A percentile compares a stretch with the other conserved stretches of the same genome.
Evolutionary conservation across 1,284 basidiomycete species (phyloP).

Genomic region (Entoloma clypeatum): DNA sequence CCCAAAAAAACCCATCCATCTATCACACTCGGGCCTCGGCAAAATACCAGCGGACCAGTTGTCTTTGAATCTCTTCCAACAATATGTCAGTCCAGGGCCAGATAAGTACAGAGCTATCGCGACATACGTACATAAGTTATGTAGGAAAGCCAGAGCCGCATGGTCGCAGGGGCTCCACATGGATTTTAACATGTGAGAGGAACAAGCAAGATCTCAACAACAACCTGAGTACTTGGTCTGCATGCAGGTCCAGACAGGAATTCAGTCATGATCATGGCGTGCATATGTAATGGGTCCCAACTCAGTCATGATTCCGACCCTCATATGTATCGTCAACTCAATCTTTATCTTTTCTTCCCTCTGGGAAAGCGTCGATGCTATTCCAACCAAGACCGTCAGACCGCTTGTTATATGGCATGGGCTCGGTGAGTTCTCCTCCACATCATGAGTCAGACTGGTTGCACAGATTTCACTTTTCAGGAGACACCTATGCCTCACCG

Average conservation of each 20-base stretch:
- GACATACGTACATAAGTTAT: neutral
- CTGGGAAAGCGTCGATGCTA: constrained; percentile 12
- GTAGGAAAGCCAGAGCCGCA: neutral
- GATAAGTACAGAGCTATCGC: too few species aligned
- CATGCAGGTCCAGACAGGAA: too few species aligned
- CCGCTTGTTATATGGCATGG: constrained; percentile 97
- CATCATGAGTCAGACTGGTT: neutral
- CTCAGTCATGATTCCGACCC: neutral
- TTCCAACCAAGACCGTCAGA: constrained; percentile 29
- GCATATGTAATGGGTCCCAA: too few species aligned
- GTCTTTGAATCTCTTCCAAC: too few species aligned
- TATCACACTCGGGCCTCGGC: too few species aligned
- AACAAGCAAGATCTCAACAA: neutral
- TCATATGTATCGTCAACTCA: neutral
- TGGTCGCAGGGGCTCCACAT: constrained; percentile 6
- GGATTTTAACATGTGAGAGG: neutral
- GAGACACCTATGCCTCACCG: constrained; percentile 60
- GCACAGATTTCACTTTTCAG: constrained; percentile 20
- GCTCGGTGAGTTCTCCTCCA: constrained; percentile 48
- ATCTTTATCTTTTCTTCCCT: constrained; percentile 5
- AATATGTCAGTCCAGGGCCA: too few species aligned
- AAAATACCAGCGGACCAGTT: too few species aligned
- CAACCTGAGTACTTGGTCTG: too few species aligned
- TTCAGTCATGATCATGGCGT: too few species aligned
- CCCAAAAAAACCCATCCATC: too few species aligned